Percentiles rank a stretch among this genome's conserved stretches.
Conservation (phyloP, 2,329 filamentous ascomycete genomes). For the Aspergillus ochraceus region DNA sequence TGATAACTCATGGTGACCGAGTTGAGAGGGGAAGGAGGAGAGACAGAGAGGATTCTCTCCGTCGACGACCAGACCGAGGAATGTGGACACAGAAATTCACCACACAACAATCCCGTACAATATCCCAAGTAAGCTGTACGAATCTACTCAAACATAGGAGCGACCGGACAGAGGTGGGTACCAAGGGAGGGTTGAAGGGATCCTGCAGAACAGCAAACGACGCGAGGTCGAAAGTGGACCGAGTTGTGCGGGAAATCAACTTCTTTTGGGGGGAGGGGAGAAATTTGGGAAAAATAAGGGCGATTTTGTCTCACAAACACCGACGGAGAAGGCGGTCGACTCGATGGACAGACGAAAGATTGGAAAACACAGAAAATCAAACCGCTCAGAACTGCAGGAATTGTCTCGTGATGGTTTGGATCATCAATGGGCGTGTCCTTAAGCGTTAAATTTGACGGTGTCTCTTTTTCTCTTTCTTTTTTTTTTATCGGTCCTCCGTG, state of each 20-base stretch:
- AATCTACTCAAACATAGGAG: slow-evolving; percentile 35
- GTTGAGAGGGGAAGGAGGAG: slow-evolving; percentile 14
- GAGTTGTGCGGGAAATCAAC: slow-evolving; percentile 1
- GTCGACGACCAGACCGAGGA: slow-evolving; percentile 24
- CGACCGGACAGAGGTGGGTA: slow-evolving; percentile 18
- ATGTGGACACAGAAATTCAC: slow-evolving; percentile 33
- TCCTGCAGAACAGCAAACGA: slow-evolving; percentile 6
- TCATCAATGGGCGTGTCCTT: slow-evolving; percentile 18
- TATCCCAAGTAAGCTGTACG: slow-evolving; percentile 19
- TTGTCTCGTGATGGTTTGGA: slow-evolving; percentile 19
- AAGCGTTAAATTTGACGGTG: slow-evolving; percentile 11
- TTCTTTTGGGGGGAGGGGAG: background rate
- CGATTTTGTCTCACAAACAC: background rate
- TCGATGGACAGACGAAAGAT: slow-evolving; percentile 1
- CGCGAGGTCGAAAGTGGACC: background rate
- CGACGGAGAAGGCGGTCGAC: slow-evolving; percentile 2
- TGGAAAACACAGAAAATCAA: slow-evolving; percentile 10
- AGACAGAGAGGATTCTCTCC: background rate
- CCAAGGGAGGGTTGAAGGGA: slow-evolving; percentile 16
- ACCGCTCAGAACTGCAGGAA: slow-evolving; percentile 19
- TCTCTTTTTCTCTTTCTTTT: slow-evolving; percentile 7
- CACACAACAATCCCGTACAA: slow-evolving; percentile 28
- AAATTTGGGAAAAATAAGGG: background rate
- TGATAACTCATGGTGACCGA: slow-evolving; percentile 39
- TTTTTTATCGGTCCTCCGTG: slow-evolving; percentile 3